Evolutionary conservation across 805 yeast species (phyloP).

Genomic region (Candida anglica): DNA sequence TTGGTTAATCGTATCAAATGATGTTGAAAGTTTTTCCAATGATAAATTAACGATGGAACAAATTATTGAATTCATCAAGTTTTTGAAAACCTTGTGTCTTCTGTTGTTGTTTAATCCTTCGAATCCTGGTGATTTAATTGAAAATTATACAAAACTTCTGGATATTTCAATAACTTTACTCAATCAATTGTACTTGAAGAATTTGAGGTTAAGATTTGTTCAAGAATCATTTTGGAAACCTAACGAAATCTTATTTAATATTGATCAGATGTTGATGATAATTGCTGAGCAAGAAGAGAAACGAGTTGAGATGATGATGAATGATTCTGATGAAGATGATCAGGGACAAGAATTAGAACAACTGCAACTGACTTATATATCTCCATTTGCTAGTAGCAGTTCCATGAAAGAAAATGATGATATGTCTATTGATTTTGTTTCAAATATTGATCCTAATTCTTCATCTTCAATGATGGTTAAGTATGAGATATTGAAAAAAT

Average conservation of each 20-base stretch:
- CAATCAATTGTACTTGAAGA: conserved; percentile 62
- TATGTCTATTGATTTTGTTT: not conserved
- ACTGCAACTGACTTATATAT: not conserved
- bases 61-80: conserved; percentile 37
- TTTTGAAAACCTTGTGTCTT: conserved; percentile 49
- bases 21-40: conserved; percentile 48
- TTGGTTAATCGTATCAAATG: conserved; percentile 64
- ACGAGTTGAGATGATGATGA: conserved; percentile 11
- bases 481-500: conserved; percentile 50
- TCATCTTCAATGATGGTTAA: conserved; percentile 14
- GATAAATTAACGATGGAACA: conserved; percentile 38
- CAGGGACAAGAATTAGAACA: not conserved
- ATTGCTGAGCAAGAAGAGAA: conserved; percentile 44
- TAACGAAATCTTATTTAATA: conserved; percentile 22
- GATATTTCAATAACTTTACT: conserved; percentile 47
- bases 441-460: conserved; percentile 8
- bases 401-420: not conserved
- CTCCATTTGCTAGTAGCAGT: not conserved
- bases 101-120: conserved; percentile 40
- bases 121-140: conserved; percentile 2
- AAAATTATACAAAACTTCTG: conserved; percentile 14
- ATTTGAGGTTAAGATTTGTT: conserved; percentile 56
- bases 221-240: conserved; percentile 53
- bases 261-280: conserved; percentile 30
- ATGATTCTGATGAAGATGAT: conserved; percentile 9